These are phyloP conservation scores for Danielia oregonensis DNA, from an alignment of 805 yeast species.

Conservation along the genomic window DNA sequence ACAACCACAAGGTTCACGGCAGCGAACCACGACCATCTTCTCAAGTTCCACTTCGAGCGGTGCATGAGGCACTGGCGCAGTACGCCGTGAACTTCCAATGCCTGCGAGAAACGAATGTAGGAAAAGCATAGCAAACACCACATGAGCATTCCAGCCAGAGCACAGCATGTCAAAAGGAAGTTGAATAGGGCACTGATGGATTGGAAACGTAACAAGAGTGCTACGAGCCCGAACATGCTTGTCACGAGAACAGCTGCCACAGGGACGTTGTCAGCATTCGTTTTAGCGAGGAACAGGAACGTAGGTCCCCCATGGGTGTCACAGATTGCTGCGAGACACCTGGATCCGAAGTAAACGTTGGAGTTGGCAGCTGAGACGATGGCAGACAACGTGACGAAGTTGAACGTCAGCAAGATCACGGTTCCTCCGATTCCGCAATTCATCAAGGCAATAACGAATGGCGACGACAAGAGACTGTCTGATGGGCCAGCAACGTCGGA, in stretches of 20 bases:
- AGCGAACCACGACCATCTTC: slow-evolving; percentile 14
- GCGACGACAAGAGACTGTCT: slow-evolving; percentile 52
- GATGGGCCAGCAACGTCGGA: slow-evolving; percentile 48
- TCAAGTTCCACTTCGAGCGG: slow-evolving; percentile 7
- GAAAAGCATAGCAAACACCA: slow-evolving; percentile 21
- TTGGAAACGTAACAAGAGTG: slow-evolving; percentile 16
- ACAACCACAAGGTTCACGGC: slow-evolving; percentile 14
- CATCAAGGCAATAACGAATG: slow-evolving; percentile 67
- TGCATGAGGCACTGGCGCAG: slow-evolving; percentile 3
- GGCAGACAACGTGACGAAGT: slow-evolving; percentile 66
- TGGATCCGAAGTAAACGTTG: slow-evolving; percentile 66
- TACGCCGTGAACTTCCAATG: slow-evolving; percentile 7
- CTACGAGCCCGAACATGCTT: slow-evolving; percentile 17
- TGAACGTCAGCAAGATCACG: slow-evolving; percentile 58
- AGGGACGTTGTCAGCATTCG: slow-evolving; percentile 14
- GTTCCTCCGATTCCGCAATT: slow-evolving; percentile 55
- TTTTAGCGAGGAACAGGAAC: slow-evolving; percentile 5
- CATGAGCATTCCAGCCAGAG: slow-evolving; percentile 26
- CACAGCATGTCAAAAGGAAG: slow-evolving; percentile 19
- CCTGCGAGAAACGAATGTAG: slow-evolving; percentile 15
- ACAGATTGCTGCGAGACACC: slow-evolving; percentile 54
- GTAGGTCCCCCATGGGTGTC: slow-evolving; percentile 4
- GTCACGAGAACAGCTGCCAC: slow-evolving; percentile 17
- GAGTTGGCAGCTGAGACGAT: slow-evolving; percentile 77
- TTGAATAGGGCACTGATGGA: slow-evolving; percentile 16